Evolutionary conservation across 2,329 filamentous ascomycete species (phyloP).

Genomic region (Scolecobasidium constrictum): DNA sequence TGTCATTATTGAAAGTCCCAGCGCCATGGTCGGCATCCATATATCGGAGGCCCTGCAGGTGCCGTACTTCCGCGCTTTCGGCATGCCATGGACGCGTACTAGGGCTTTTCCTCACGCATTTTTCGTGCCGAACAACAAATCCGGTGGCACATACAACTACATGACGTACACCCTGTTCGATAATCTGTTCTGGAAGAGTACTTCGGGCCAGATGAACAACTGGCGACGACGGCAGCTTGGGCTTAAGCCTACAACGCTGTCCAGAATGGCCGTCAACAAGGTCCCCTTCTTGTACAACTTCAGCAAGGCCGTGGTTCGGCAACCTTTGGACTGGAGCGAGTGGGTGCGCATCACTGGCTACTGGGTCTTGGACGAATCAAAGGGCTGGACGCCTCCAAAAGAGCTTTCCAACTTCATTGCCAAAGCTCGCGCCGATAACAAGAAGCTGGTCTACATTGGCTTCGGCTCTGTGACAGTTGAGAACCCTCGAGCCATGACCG

Average conservation of each 20-base stretch:
- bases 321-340: slow-evolving; percentile 88
- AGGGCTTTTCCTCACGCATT: slow-evolving; percentile 95
- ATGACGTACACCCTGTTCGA: slow-evolving; percentile 95
- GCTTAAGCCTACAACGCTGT: slow-evolving; percentile 68
- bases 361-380: slow-evolving; percentile 81
- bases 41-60: slow-evolving; percentile 89
- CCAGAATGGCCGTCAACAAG: slow-evolving; percentile 91
- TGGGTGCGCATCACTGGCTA: slow-evolving; percentile 97
- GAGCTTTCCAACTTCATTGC: slow-evolving; percentile 74
- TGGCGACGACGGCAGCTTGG: slow-evolving; percentile 78
- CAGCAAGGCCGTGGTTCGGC: slow-evolving; percentile 84
- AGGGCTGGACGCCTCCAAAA: slow-evolving; percentile 59
- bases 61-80: slow-evolving; percentile 94
- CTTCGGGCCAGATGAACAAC: slow-evolving; percentile 78
- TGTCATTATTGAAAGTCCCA: slow-evolving; percentile 87
- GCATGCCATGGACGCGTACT: slow-evolving; percentile 97
- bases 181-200: slow-evolving; percentile 92
- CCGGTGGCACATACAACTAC: slow-evolving; percentile 92
- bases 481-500: slow-evolving; percentile 77
- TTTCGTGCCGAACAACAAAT: slow-evolving; percentile 81
- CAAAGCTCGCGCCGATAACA: slow-evolving; percentile 67
- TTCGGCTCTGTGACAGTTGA: slow-evolving; percentile 94
- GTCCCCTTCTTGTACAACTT: slow-evolving; percentile 99
- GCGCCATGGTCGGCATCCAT: slow-evolving; percentile 94
- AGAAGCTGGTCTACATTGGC: slow-evolving; percentile 92